Evolutionary conservation across 2,329 filamentous ascomycete genomes (phyloP), one percentile per base, ranked within the genome.

Genomic region (Monilinia fructigena): DNA sequence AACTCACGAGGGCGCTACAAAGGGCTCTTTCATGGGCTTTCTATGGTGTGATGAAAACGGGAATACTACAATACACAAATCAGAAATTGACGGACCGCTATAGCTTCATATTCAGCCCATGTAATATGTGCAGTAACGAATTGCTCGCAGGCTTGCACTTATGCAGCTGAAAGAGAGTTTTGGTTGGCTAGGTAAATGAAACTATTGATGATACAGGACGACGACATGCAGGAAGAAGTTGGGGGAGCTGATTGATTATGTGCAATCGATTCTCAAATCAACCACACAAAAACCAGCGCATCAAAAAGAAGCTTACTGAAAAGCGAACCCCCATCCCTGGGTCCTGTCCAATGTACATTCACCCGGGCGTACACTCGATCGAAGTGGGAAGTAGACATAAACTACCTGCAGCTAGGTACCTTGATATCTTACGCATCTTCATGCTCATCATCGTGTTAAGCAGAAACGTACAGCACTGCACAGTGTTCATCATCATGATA

Each of bases 201-300:
- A 65, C 63, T 65, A 61, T 61, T 54, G 48, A 65, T 65, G 63
- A 61, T 65, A 61, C 63, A 38, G 63, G 47, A 47, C 55, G 48
- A 35, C 54, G 45, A 38, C 55, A 7, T 60, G 63, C 63, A 65
- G 55, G 18, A 54, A 42, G 45, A 18, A 61, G 38, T 55, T 65
- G 31, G 55, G 60, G 40, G 62, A 58, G 54, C 55, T 65, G 53
- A 65, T 48, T 18, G 23, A 52, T 42, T 20, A 31, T n/a, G 55
- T 53, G n/a, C 63, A 65, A 65, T 65, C 63, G 53, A 54, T 61
- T 53, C 45, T 45, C 6, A 26, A 35, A 35, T 59, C 63, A 65
- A 65, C 55, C 63, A 65, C 55, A 65, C 48, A 31, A 20, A 61
- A 23, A 61, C 63, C 63, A 65, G 58, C 55, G 47, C 55, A 65